Base-by-base conservation (phyloP, 139 green algal species). In the Microglena sp. region DNA sequence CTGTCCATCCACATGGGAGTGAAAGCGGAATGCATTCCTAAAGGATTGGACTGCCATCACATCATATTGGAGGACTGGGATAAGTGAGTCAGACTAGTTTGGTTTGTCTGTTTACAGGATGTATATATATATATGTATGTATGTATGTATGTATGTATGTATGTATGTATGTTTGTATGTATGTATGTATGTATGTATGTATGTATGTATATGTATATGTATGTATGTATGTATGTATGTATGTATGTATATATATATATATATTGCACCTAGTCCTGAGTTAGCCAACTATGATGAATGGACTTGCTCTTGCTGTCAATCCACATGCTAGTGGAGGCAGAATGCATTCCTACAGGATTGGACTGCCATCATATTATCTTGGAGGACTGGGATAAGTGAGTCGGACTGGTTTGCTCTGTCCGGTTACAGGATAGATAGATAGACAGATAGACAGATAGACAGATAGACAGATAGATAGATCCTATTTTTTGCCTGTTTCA, bases 281-380 rank as follows among this genome's bases (percentile, higher is more conserved):
- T n/a, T n/a, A n/a, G n/a, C n/a, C n/a, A n/a, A n/a, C n/a, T n/a
- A n/a, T n/a, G n/a, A n/a, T n/a, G n/a, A n/a, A n/a, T n/a, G n/a
- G n/a, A n/a, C n/a, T n/a, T n/a, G n/a, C n/a, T n/a, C 53, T 98
- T 98, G 79, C 71, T 98, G 24, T 87, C 77, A 30, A 86, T 97
- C 32, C 92, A 98, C 82, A 81, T 94, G 57, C 91, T 88, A 44
- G 85, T 98, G 29, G 69, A 80, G 21, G 83, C 82, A 4, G 70
- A 85, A 21, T 83, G 89, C 36, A 72, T 98, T 50, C 70, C 78
- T 29, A 35, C 55, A 55, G 72, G 67, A 22, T 81, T 73, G 45
- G 80, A 96, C 66, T 90, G 85, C 68, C 90, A 96, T 69, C 92
- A 98, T 67, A 94, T 98, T 54, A 71, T 97, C 43, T 64, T 98